Evolutionary conservation across 2,329 filamentous ascomycete species (phyloP), one percentile per base, ranked within the genome.

Genomic region (Pezicula neosporulosa): DNA sequence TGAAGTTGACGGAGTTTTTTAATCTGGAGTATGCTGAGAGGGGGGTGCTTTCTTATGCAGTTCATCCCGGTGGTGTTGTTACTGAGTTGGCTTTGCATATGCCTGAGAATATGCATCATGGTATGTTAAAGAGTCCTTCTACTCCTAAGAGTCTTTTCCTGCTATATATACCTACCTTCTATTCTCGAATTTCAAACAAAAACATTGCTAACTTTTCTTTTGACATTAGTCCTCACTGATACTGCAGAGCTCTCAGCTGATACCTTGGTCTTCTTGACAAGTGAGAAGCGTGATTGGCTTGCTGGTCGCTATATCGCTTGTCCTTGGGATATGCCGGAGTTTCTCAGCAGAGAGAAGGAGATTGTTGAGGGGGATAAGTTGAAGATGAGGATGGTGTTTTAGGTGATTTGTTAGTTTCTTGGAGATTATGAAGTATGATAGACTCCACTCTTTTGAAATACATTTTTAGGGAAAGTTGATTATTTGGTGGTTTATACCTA

Each of bases 251-350:
- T 78, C 6, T 54, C 65, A 21, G 74, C 65, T 1, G 72, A 78
- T 61, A 70, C 72, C 0, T 63, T 78, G 37, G 68, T 70, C 0
- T 77, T 68, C 62, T 57, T 78, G 43, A 70, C 70, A 1, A 63
- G 61, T 33, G 63, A 73, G 59, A 66, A 69, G 48, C 66, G 70
- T 28, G 67, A 71, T 2, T 79, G 75, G 74, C 58, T 79, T 18
- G 65, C 64, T 1, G 75, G 72, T 1, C 63, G 75, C 49, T 78
- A 73, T 58, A 52, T 77, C 4, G 70, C 61, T 51, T 65, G 56
- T n/a, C 72, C 64, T 24, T 79, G 75, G 76, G 74, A 78, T 56
- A 70, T 78, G 70, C 63, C 66, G 10, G 72, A 77, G 56, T 59
- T 77, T 45, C 57, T 72, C 51, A 55, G 49, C 1, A 70, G 66